Evolutionary conservation across 768 basidiomycete genomes (phyloP).

Genomic region (Tricholoma sp.): DNA sequence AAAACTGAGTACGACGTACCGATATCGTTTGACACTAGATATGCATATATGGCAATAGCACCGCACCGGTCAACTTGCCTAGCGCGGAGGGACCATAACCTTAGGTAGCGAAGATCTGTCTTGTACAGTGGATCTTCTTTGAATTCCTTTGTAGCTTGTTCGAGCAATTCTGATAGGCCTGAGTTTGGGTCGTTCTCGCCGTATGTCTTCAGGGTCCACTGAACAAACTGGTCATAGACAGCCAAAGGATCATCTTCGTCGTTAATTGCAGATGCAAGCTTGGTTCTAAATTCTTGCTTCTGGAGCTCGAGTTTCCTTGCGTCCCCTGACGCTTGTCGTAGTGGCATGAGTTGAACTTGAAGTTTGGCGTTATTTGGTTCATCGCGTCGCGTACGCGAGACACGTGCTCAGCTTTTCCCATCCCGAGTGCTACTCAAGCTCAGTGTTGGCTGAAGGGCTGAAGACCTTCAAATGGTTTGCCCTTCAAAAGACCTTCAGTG

Average conservation of each 20-base stretch:
- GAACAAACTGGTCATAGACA: slow-evolving; percentile 79
- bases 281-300: slow-evolving; percentile 30
- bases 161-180: slow-evolving; percentile 75
- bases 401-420: slow-evolving; percentile 8
- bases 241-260: slow-evolving; percentile 87
- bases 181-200: slow-evolving; percentile 61
- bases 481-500: too few relatives aligned
- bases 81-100: slow-evolving; percentile 88
- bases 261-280: slow-evolving; percentile 47
- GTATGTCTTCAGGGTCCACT: slow-evolving; percentile 85
- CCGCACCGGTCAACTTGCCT: slow-evolving; percentile 68
- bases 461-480: too few relatives aligned
- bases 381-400: slow-evolving; percentile 15
- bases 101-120: slow-evolving; percentile 85
- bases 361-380: slow-evolving; percentile 10
- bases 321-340: slow-evolving; percentile 14
- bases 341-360: slow-evolving; percentile 15
- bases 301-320: slow-evolving; percentile 23
- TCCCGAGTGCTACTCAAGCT: too few relatives aligned
- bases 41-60: slow-evolving; percentile 67
- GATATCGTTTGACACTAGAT: slow-evolving; percentile 67
- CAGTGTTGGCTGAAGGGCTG: too few relatives aligned
- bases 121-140: slow-evolving; percentile 79
- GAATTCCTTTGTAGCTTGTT: slow-evolving; percentile 79
- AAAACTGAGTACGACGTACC: slow-evolving; percentile 68